phyloP scores from a whole-genome alignment of 2,329 filamentous ascomycete species.

The Aspergillus oerlinghausenensis region DNA sequence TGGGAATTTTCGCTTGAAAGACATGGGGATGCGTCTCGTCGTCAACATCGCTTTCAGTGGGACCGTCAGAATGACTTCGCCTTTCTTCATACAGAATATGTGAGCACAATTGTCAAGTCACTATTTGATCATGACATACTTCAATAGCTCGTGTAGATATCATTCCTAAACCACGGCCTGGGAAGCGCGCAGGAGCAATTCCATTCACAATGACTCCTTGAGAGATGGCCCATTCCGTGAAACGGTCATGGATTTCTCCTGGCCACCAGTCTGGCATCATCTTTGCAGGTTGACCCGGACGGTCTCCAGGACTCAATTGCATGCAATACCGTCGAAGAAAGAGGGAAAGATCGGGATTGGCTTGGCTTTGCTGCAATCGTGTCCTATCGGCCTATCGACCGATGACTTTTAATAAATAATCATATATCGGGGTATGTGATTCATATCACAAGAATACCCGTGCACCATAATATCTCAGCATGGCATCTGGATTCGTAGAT shows the following conservation, averaged over 20 bases:
- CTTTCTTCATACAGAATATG: slow-evolving; percentile 41
- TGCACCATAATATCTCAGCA: neutral
- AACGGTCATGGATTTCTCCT: slow-evolving; percentile 44
- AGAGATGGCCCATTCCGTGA: slow-evolving; percentile 63
- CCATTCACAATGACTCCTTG: slow-evolving; percentile 65
- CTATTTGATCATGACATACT: slow-evolving; percentile 40
- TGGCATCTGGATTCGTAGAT: neutral
- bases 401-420: neutral
- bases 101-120: neutral
- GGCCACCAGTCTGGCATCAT: slow-evolving; percentile 30
- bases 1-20: slow-evolving; percentile 50
- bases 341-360: neutral
- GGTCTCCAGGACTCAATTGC: slow-evolving; percentile 23
- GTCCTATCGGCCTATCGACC: neutral
- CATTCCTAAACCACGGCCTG: slow-evolving; percentile 72
- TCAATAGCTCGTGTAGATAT: slow-evolving; percentile 63
- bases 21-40: slow-evolving; percentile 54
- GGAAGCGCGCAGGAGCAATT: slow-evolving; percentile 62
- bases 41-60: slow-evolving; percentile 62
- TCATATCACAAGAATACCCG: neutral
- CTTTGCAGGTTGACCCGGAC: neutral
- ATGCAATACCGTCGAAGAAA: neutral
- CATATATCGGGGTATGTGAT: neutral
- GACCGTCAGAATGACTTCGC: slow-evolving; percentile 60
- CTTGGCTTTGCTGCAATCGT: neutral